These are phyloP conservation scores for Zygosaccharomyces sapae DNA, from an alignment of 1,139 yeast genomes.

Conservation along the genomic window DNA sequence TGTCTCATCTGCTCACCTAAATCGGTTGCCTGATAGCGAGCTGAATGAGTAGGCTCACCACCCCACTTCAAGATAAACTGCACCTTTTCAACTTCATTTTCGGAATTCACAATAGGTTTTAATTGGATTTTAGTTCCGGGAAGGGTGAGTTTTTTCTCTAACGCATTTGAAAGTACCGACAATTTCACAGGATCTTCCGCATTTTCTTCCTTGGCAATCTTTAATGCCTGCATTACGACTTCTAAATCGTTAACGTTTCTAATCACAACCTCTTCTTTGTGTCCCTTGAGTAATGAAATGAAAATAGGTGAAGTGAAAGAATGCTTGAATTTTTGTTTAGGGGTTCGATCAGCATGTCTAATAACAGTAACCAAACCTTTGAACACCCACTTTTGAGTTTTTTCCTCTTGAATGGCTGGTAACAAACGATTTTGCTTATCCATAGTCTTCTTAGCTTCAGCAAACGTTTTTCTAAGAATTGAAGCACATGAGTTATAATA, in stretches of 20 bases:
- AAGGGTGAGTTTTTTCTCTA: constrained; percentile 81
- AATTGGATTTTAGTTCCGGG: constrained; percentile 97
- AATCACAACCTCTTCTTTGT: constrained; percentile 91
- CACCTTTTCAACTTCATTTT: constrained; percentile 83
- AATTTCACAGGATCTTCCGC: constrained; percentile 80
- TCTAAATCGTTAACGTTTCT: constrained; percentile 82
- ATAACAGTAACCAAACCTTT: constrained; percentile 90
- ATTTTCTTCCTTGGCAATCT: constrained; percentile 69
- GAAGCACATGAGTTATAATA: constrained; percentile 83
- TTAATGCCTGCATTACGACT: constrained; percentile 81
- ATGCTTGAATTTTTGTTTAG: constrained; percentile 96
- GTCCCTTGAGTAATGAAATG: constrained; percentile 84
- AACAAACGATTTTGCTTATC: constrained; percentile 37
- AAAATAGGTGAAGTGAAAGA: constrained; percentile 87
- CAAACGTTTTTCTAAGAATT: constrained; percentile 70
- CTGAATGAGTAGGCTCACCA: constrained; percentile 99
- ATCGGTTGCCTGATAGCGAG: constrained; percentile 89
- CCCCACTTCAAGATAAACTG: constrained; percentile 98
- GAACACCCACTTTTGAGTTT: constrained; percentile 93
- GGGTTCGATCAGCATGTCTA: constrained; percentile 97
- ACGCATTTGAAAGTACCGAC: constrained; percentile 69
- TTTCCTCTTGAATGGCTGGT: constrained; percentile 51
- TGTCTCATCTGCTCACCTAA: constrained; percentile 94
- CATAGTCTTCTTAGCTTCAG: constrained; percentile 55
- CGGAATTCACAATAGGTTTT: constrained; percentile 74